Conservation (phyloP, 192 early-diverging fungal species). For the Coemansia sp. region DNA sequence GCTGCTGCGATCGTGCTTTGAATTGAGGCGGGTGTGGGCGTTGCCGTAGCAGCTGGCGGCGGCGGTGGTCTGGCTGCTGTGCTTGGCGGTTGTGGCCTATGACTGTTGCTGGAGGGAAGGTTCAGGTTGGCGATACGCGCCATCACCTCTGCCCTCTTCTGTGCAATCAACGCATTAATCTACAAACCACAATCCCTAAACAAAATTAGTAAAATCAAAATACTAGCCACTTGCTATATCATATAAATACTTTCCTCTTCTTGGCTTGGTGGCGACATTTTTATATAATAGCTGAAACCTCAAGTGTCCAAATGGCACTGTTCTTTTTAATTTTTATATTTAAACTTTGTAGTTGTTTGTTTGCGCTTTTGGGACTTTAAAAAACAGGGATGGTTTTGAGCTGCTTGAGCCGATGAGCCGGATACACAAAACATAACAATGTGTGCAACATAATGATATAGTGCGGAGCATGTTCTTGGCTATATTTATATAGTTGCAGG, state of each 20-base stretch:
- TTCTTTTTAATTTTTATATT: background rate
- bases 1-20: slow-evolving; percentile 41
- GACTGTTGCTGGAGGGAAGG: slow-evolving; percentile 14
- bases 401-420: no score
- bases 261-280: slow-evolving; percentile 3
- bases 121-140: slow-evolving; percentile 65
- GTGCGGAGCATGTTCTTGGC: no score
- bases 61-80: background rate
- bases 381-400: background rate
- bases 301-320: background rate
- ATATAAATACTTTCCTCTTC: slow-evolving; percentile 1
- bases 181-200: background rate
- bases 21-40: slow-evolving; percentile 8
- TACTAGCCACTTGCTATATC: background rate
- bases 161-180: slow-evolving; percentile 44
- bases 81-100: background rate
- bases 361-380: background rate
- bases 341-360: background rate
- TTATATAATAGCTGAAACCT: background rate
- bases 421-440: no score
- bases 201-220: background rate
- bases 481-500: no score
- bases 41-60: background rate
- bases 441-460: no score
- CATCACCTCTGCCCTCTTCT: slow-evolving; percentile 64